Percentiles rank a stretch among this genome's conserved stretches.
Conservation (phyloP, 148 eudicot species). For the Camellia japonica region DNA sequence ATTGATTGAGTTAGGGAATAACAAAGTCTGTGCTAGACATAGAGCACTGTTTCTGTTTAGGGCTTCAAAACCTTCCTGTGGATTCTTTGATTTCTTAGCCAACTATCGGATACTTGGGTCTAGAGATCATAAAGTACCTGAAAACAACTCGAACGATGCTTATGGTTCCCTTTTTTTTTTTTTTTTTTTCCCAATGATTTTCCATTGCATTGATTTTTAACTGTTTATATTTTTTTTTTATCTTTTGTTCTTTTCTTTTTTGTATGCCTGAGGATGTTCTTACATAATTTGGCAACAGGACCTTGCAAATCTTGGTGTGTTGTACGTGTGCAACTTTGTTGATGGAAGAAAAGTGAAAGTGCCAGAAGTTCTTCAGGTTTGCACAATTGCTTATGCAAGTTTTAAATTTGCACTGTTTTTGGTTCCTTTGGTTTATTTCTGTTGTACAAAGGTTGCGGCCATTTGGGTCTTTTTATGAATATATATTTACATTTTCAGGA, state of each 20-base stretch:
- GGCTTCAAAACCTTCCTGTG: not conserved
- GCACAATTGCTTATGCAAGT: not conserved
- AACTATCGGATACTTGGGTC: not conserved
- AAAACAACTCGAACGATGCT: not conserved
- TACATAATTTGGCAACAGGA: conserved; percentile 32
- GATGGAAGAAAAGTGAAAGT: conserved; percentile 43
- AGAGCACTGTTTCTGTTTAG: not conserved
- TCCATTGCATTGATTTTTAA: not conserved
- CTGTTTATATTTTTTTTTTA: not conserved
- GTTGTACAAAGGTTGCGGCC: no score
- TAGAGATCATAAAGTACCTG: not conserved
- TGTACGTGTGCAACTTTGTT: conserved; percentile 55
- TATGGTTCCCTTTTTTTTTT: not conserved
- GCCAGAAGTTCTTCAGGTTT: conserved; percentile 41
- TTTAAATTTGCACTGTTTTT: not conserved
- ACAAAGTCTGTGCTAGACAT: not conserved
- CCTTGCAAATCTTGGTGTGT: conserved; percentile 57
- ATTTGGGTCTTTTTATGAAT: no score
- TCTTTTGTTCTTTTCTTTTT: not conserved
- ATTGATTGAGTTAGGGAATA: not conserved
- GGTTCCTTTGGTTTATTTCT: no score
- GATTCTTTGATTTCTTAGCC: not conserved
- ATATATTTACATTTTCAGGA: no score
- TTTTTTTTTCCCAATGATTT: not conserved
- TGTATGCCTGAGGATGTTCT: not conserved